phyloP scores from a whole-genome alignment of 768 basidiomycete genomes.

The Punctularia strigosozonata region DNA sequence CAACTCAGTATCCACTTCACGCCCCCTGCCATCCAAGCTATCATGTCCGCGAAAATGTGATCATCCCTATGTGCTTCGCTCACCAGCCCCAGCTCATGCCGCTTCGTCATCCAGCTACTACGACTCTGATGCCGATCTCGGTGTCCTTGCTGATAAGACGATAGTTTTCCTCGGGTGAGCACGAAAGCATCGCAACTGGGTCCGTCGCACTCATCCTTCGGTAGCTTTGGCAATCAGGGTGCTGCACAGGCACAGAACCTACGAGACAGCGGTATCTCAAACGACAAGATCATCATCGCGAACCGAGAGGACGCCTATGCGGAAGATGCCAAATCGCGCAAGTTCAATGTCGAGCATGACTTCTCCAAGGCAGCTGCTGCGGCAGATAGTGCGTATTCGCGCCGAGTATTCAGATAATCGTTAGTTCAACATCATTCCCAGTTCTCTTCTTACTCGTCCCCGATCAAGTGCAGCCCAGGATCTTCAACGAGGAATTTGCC shows the following conservation, averaged over 20 bases:
- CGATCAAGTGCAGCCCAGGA: slow-evolving; percentile 49
- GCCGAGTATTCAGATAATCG: not conserved
- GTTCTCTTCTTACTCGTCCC: slow-evolving; percentile 53
- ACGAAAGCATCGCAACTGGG: not conserved
- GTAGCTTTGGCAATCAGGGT: slow-evolving; percentile 54
- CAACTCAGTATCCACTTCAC: not conserved
- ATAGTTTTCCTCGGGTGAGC: slow-evolving; percentile 51
- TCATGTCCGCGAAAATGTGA: slow-evolving; percentile 47
- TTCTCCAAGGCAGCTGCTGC: slow-evolving; percentile 41
- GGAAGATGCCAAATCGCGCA: slow-evolving; percentile 41
- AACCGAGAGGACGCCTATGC: slow-evolving; percentile 49
- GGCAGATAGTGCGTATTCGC: slow-evolving; percentile 34
- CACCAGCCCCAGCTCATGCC: no score
- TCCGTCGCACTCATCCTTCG: not conserved
- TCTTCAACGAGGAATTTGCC: slow-evolving; percentile 46
- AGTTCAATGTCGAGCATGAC: slow-evolving; percentile 45
- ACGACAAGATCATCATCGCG: slow-evolving; percentile 47
- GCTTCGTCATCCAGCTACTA: slow-evolving; percentile 35
- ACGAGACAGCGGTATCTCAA: slow-evolving; percentile 49
- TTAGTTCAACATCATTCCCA: slow-evolving; percentile 10
- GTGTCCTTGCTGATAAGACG: slow-evolving; percentile 31
- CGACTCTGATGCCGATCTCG: slow-evolving; percentile 48
- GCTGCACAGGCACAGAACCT: slow-evolving; percentile 57
- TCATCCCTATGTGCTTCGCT: no score
- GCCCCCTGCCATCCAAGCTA: slow-evolving; percentile 1